phyloP scores from a whole-genome alignment of 257 asterid species.

The Penstemon davidsonii region DNA sequence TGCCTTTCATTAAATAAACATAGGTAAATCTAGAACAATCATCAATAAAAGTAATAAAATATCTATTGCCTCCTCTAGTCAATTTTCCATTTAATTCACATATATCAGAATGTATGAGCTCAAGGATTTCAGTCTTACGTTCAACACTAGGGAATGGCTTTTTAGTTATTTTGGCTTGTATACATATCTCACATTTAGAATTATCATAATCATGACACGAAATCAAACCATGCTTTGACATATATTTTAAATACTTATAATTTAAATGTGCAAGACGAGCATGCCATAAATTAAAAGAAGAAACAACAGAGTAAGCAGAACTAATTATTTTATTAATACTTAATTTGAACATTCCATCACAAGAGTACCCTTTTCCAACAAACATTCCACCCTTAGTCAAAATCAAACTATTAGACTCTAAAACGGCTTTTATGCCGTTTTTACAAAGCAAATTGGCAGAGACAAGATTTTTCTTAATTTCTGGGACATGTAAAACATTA shows the following conservation, averaged over 20 bases:
- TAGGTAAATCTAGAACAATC: neutral
- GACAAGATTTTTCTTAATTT: too few relatives aligned
- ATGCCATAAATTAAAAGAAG: too few relatives aligned
- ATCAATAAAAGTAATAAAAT: neutral
- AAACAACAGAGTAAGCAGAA: neutral
- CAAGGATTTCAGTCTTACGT: neutral
- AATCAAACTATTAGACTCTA: too few relatives aligned
- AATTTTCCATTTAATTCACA: too few relatives aligned
- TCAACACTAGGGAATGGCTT: neutral
- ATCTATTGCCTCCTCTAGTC: neutral
- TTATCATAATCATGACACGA: neutral
- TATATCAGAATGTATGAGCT: neutral
- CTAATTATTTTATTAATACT: neutral
- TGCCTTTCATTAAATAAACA: neutral
- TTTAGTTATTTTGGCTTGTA: neutral
- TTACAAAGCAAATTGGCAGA: too few relatives aligned
- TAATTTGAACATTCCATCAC: slow-evolving; percentile 2
- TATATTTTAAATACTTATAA: too few relatives aligned
- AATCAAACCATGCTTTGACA: too few relatives aligned
- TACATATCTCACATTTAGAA: neutral
- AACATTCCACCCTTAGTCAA: too few relatives aligned
- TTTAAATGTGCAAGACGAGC: too few relatives aligned
- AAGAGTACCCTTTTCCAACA: too few relatives aligned
- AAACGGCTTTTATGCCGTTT: too few relatives aligned
- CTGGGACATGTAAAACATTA: too few relatives aligned